Base-by-base conservation (phyloP, 2,329 filamentous ascomycete species). In the Ophiostoma sp. region DNA sequence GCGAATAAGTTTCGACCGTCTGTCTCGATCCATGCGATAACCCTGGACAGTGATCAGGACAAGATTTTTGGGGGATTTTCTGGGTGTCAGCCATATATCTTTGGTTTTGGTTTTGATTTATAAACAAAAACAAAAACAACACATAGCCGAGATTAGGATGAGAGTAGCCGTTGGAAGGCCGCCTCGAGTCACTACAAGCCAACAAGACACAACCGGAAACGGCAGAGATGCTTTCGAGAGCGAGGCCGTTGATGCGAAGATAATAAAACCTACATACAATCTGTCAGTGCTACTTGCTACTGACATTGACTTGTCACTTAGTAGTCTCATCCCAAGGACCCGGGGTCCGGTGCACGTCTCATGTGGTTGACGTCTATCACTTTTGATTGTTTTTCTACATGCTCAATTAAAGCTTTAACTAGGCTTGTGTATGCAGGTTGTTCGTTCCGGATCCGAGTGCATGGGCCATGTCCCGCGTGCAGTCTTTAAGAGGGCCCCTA, bases 271-370 rank as follows among this genome's bases (percentile, higher is more conserved):
- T 36, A 36, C 10, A 10, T 6, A 10, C 36, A 11, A 39, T 39
- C 13, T 39, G 44, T n/a, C 44, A 48, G 17, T 48, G 17, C 17
- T n/a, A 20, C 5, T 48, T 48, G 17, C 17, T 48, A 20, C 5
- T 48, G 1, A 48, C 20, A 5, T 48, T 48, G 17, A 48, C 6
- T n/a, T 20, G 17, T n/a, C 44, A 48, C 44, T 7, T 48, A 4
- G 20, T 48, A 48, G 44, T 20, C 8, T 39, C 62, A n/a, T 65
- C 64, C 15, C 35, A 31, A 41, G 39, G 64, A 27, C 33, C 17
- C 27, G 52, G 52, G n/a, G 48, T 60, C 20, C 33, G 23, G 52
- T 35, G 44, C 23, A 67, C 65, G 65, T 67, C 65, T 41, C 67
- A 68, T n/a, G 35, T 41, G 33, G 11, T 27, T 5, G n/a, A 31